Evolutionary conservation across 148 eudicot genomes (phyloP), one percentile per base, ranked within the genome.

Genomic region (Rhododendron vialii): DNA sequence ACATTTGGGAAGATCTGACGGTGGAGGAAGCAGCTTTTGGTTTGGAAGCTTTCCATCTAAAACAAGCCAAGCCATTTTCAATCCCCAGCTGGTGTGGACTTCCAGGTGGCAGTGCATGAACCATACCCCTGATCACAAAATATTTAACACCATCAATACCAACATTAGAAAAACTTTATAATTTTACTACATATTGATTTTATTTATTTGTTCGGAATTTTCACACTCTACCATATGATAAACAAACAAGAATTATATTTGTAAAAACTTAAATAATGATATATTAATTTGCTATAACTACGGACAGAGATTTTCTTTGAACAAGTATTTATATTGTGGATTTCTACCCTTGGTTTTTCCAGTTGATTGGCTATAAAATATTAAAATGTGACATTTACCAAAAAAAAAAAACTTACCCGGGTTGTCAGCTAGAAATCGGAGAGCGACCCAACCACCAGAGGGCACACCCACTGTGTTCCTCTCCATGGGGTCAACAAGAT

Each of bases 1-100:
- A 82, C 91, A 90, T 82, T 90, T 86, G 57, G 91, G 91, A n/a
- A 90, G 91, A 90, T 90, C 90, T 1, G 90, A 80, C 4, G 91
- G 90, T 4, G 91, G 91, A 14, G 90, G 91, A 78, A 47, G 87
- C 28, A 90, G 86, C 85, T 90, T 90, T 36, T 90, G 90, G 67
- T 90, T 82, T 3, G 90, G 87, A 84, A 90, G 87, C 65, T 86
- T 88, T 71, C 91, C 91, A 48, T 90, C 91, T 51, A 90, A 82
- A 12, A 90, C 90, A 47, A 90, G 88, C 91, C 91, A 90, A 18
- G 88, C 91, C 91, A 90, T 90, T 79, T 90, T 88, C 90, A 90
- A 79, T 5, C 91, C 91, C 91, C 91, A 90, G 63, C 89, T 86
- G 6, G 91, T 90, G 57, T 90, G 91, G 7, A 86, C 90, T 82